Base-by-base conservation (phyloP, 2,329 filamentous ascomycete genomes). In the Neocucurbitaria cava region DNA sequence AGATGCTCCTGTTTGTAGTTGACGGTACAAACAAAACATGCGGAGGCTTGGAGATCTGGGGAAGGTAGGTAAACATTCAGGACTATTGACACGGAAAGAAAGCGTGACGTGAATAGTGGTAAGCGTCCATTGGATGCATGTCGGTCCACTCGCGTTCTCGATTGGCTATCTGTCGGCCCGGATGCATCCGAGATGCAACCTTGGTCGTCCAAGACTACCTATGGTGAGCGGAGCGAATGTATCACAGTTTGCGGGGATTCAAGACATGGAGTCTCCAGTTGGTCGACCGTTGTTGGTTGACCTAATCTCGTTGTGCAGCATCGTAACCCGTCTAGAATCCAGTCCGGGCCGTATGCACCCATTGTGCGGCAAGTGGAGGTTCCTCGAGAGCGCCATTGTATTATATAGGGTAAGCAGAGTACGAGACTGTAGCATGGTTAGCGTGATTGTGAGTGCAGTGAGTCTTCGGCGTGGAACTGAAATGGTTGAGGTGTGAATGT, bases 121-220 rank as follows among this genome's bases (percentile, higher is more conserved):
- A 7, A 30, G 18, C 15, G 17, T 31, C 41, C 24, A 57, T 64
- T 66, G 54, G 63, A 21, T 53, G 38, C 23, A 47, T 62, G 54
- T 65, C 62, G 62, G 62, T 8, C 58, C 62, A 52, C 30, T 31
- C 17, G 2, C 1, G 18, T 1, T 6, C 4, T 18, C 44, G 46
- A 62, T 62, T 62, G 56, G 61, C 31, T 41, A 8, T 6, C 24
- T 51, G 55, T 54, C 63, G 63, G 61, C 24, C 63, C 61, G 61
- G 17, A 36, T 28, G 24, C 36, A 4, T 21, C 36, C 36, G n/a
- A 21, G 18, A 21, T 6, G 7, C 36, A 21, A 39, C 4, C 4
- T 39, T 20, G 4, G 15, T 21, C 17, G 17, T 21, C 18, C 36
- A 23, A 39, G 36, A 21, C 36, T 21, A n/a, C n/a, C n/a, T n/a